Percentiles rank a stretch among this genome's conserved stretches.
Conservation (phyloP, 2,329 filamentous ascomycete genomes). For the Colletotrichum sidae region DNA sequence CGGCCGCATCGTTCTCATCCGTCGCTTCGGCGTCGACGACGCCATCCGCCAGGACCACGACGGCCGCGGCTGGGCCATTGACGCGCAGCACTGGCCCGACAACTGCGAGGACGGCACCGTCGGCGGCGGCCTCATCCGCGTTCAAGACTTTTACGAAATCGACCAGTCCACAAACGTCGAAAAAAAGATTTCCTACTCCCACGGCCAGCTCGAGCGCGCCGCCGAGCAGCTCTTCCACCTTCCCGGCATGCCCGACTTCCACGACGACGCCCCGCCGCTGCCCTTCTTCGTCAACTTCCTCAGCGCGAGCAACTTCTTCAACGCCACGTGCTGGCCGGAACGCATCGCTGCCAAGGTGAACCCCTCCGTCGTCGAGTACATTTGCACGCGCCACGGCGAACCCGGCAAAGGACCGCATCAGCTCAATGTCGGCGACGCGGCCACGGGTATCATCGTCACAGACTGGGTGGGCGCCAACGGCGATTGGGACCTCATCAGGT, state of each 20-base stretch:
- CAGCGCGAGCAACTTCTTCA: slow-evolving; percentile 94
- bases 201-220: slow-evolving; percentile 81
- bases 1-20: slow-evolving; percentile 85
- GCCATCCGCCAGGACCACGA: slow-evolving; percentile 62
- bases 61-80: slow-evolving; percentile 67
- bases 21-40: slow-evolving; percentile 79
- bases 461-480: slow-evolving; percentile 91
- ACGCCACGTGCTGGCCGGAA: slow-evolving; percentile 91
- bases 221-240: slow-evolving; percentile 62
- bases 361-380: slow-evolving; percentile 75
- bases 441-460: slow-evolving; percentile 89
- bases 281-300: slow-evolving; percentile 93
- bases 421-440: slow-evolving; percentile 73
- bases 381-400: slow-evolving; percentile 68
- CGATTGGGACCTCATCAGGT: slow-evolving; percentile 90
- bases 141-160: slow-evolving; percentile 97
- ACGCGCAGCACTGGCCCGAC: slow-evolving; percentile 81
- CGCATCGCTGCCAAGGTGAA: slow-evolving; percentile 90
- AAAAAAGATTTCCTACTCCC: slow-evolving; percentile 81
- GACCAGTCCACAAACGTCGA: slow-evolving; percentile 79
- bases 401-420: slow-evolving; percentile 61
- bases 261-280: slow-evolving; percentile 46
- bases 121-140: slow-evolving; percentile 78
- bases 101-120: slow-evolving; percentile 83
- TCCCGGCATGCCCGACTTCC: slow-evolving; percentile 46